Conservation (phyloP, 345 rosid species). For the Brassica incana region DNA sequence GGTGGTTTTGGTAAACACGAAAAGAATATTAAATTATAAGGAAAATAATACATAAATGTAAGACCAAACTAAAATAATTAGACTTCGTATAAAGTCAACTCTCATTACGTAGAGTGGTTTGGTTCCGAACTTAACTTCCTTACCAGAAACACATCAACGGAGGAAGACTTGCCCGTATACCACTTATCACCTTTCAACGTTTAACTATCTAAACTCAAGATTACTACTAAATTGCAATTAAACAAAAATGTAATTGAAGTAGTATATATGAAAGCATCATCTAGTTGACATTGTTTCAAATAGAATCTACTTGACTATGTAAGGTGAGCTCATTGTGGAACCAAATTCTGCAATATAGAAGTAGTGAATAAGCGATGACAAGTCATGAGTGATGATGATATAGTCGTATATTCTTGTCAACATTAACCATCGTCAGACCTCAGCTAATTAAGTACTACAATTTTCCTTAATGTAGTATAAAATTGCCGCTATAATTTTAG, state of each 20-base stretch:
- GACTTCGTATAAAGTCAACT: constrained; percentile 27
- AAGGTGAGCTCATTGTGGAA: constrained; percentile 8
- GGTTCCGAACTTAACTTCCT: constrained; percentile 39
- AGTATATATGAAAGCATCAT: neutral
- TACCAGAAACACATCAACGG: constrained; percentile 30
- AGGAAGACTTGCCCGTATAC: constrained; percentile 26
- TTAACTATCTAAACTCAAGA: constrained; percentile 12
- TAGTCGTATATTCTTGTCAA: constrained; percentile 11
- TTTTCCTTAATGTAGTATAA: neutral
- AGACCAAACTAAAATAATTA: constrained; percentile 24
- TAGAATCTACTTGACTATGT: constrained; percentile 8
- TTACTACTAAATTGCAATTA: neutral
- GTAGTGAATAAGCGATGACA: constrained; percentile 6
- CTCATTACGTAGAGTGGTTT: constrained; percentile 22
- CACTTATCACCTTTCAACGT: constrained; percentile 14
- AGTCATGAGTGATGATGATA: constrained; percentile 9
- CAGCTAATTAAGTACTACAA: neutral
- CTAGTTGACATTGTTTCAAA: neutral
- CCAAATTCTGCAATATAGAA: constrained; percentile 24
- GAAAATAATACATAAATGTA: constrained; percentile 13
- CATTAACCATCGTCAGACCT: neutral
- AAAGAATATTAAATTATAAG: constrained; percentile 16
- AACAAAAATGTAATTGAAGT: neutral
- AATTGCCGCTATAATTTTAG: neutral
- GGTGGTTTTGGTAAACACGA: constrained; percentile 21